phyloP scores from a whole-genome alignment of 108 stramenopile species.

The Skeletonema costatum region DNA sequence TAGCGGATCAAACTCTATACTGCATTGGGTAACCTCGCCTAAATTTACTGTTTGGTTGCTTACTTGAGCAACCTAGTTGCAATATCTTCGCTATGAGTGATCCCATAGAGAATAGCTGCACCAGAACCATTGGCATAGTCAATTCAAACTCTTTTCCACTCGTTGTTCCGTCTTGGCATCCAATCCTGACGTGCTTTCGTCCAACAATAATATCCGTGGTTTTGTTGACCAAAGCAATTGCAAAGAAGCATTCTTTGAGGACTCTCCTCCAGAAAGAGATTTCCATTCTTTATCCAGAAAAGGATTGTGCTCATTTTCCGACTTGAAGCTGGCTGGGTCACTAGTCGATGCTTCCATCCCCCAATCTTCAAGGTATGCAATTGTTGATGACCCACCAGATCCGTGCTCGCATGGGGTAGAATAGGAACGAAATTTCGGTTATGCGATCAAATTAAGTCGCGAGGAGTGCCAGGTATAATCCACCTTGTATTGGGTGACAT shows the following conservation, averaged over 20 bases:
- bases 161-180: conserved; percentile 22
- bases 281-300: conserved; percentile 66
- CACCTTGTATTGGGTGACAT: conserved; percentile 76
- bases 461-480: conserved; percentile 45
- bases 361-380: conserved; percentile 41
- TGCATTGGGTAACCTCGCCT: neutral
- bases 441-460: conserved; percentile 26
- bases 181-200: conserved; percentile 42
- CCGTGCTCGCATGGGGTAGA: neutral
- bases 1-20: neutral
- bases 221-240: conserved; percentile 67
- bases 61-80: conserved; percentile 32
- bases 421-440: conserved; percentile 11
- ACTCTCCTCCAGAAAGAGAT: conserved; percentile 82
- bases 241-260: conserved; percentile 77
- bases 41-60: neutral
- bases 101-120: conserved; percentile 44
- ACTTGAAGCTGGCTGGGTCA: neutral
- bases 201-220: conserved; percentile 38
- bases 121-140: conserved; percentile 29
- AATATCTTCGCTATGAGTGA: conserved; percentile 55
- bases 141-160: conserved; percentile 42
- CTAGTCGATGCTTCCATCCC: conserved; percentile 15
- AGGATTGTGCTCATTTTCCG: conserved; percentile 5
- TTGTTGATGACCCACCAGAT: conserved; percentile 6